A percentile compares a stretch with the other conserved stretches of the same genome.
Conservation (phyloP, 139 green algal species). For the Spirogloea muscicola region DNA sequence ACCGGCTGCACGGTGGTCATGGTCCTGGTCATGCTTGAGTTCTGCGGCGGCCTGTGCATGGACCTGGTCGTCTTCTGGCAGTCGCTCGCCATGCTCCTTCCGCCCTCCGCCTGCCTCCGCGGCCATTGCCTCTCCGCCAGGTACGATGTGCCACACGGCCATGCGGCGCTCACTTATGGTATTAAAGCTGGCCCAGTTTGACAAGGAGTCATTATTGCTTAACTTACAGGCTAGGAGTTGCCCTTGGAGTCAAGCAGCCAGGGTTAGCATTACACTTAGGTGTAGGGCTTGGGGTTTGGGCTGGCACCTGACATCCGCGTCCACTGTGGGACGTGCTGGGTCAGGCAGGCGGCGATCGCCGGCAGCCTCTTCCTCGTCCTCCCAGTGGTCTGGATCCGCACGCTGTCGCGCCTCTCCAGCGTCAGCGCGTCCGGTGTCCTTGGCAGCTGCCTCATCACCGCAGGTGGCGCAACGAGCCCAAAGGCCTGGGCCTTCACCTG, state of each 20-base stretch:
- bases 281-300: no score
- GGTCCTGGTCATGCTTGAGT: background rate
- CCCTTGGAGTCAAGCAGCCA: background rate
- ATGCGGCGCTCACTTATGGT: background rate
- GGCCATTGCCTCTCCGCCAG: background rate
- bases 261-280: no score
- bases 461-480: background rate
- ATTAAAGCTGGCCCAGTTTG: background rate
- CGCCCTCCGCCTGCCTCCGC: background rate
- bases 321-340: no score
- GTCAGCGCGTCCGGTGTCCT: background rate
- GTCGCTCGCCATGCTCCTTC: background rate
- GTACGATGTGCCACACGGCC: no score
- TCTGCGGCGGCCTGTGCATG: conserved; percentile 11
- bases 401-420: conserved; percentile 5
- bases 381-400: background rate
- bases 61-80: conserved; percentile 17
- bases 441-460: background rate
- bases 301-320: background rate
- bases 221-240: background rate
- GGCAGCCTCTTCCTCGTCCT: background rate
- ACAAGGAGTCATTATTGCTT: background rate
- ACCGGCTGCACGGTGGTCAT: conserved; percentile 3
- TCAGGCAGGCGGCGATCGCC: conserved; percentile 1
- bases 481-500: background rate